Evolutionary conservation across 495 filamentous ascomycete genomes (phyloP).

Genomic region (Chaetomium cochliodes): DNA sequence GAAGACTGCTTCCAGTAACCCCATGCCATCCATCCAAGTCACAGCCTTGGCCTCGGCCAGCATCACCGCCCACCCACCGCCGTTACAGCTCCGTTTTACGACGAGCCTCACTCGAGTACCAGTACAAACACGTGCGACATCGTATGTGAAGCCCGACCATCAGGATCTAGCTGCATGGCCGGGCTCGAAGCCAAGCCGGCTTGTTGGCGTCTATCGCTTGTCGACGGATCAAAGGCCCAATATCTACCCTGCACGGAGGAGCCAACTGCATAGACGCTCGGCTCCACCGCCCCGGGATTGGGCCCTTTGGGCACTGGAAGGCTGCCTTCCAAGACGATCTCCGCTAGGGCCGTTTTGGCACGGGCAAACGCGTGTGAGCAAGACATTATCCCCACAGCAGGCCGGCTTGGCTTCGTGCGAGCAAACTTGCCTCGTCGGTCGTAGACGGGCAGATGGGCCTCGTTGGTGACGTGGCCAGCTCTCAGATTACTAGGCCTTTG

Average conservation of each 20-base stretch:
- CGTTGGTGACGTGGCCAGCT: slow-evolving; percentile 2
- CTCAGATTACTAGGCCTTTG: background rate
- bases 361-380: background rate
- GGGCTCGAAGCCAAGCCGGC: background rate
- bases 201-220: slow-evolving; percentile 10
- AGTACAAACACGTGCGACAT: background rate
- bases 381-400: slow-evolving; percentile 1
- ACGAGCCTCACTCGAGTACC: background rate
- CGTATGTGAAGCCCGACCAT: background rate
- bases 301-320: background rate
- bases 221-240: background rate
- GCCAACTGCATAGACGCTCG: slow-evolving; percentile 17
- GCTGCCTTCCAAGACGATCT: too few species aligned
- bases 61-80: background rate
- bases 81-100: slow-evolving; percentile 2
- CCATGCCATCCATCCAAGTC: background rate
- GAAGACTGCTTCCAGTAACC: background rate
- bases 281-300: background rate
- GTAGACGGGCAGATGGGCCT: background rate
- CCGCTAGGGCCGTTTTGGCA: too few species aligned
- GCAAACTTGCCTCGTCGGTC: background rate
- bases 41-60: background rate
- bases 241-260: background rate
- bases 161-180: slow-evolving; percentile 4
- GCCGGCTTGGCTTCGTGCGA: background rate